Conservation (phyloP, 1,139 yeast species). For the Candida frijolesensis region DNA sequence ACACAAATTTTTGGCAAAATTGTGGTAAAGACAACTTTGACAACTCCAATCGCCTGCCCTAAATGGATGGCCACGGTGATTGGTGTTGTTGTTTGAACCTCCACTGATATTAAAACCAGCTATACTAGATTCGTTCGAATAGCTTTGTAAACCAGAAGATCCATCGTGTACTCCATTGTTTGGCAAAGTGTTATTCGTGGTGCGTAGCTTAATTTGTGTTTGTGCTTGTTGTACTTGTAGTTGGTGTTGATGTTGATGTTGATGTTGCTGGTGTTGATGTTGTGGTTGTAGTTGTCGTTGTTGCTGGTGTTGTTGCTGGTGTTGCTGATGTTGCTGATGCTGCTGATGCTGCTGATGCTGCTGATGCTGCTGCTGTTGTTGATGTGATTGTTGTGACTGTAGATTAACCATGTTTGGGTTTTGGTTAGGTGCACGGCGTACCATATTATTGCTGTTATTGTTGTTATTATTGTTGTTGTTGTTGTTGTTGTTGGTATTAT, state of each 20-base stretch:
- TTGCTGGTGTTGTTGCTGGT: slow-evolving; percentile 10
- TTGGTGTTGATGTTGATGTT: slow-evolving; percentile 8
- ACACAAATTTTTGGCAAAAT: slow-evolving; percentile 86
- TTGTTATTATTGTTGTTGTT: slow-evolving; percentile 3
- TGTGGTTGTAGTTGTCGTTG: slow-evolving; percentile 1
- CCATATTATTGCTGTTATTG: neutral
- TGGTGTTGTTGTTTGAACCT: slow-evolving; percentile 10
- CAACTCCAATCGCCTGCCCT: slow-evolving; percentile 99
- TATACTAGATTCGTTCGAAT: neutral
- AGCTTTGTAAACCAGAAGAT: neutral
- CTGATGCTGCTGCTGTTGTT: neutral
- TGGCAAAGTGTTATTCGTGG: neutral
- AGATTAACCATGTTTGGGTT: neutral
- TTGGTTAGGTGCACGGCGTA: slow-evolving; percentile 4
- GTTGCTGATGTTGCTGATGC: slow-evolving; percentile 10
- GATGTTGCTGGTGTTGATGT: slow-evolving; percentile 6
- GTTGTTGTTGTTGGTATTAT: slow-evolving; percentile 5
- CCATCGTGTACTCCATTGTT: neutral
- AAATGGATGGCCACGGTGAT: slow-evolving; percentile 52
- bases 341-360: slow-evolving; percentile 10
- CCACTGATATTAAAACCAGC: neutral
- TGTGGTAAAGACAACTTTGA: slow-evolving; percentile 84
- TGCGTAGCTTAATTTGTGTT: neutral
- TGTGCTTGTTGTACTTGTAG: slow-evolving; percentile 10
- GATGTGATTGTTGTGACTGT: neutral